Conservation (phyloP, 805 yeast genomes). For the Nakazawaea laoshanensis region DNA sequence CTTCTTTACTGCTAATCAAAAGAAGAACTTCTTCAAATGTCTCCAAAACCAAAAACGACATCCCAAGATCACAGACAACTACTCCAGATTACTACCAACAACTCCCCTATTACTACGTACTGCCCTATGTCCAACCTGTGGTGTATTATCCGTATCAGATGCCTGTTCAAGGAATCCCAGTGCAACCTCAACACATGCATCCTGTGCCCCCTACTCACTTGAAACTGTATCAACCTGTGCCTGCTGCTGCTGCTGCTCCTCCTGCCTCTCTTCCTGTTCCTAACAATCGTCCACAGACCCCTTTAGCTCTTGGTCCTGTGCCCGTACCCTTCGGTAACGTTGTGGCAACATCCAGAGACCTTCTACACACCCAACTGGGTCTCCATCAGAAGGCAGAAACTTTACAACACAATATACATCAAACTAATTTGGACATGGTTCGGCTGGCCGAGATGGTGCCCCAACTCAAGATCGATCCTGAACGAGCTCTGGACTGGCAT, state of each 20-base stretch:
- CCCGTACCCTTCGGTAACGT: slow-evolving; percentile 6
- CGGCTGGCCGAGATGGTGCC: slow-evolving; percentile 3
- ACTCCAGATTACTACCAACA: not conserved
- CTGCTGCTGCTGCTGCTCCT: not conserved
- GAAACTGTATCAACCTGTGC: slow-evolving; percentile 1
- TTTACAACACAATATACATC: slow-evolving; percentile 1
- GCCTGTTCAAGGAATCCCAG: not conserved
- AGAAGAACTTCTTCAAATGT: slow-evolving; percentile 34
- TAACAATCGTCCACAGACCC: no score
- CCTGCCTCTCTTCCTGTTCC: not conserved
- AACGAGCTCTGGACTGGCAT: not conserved
- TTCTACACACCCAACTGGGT: slow-evolving; percentile 10
- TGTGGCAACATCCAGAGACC: slow-evolving; percentile 1
- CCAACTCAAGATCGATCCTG: not conserved
- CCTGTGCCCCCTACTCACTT: not conserved
- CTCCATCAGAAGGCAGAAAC: slow-evolving; percentile 14
- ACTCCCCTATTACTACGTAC: not conserved
- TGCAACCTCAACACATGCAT: not conserved
- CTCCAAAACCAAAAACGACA: slow-evolving; percentile 8
- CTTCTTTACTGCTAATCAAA: slow-evolving; percentile 34
- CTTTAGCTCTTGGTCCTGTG: no score
- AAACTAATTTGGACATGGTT: slow-evolving; percentile 2
- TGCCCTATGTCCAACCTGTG: not conserved
- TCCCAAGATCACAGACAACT: slow-evolving; percentile 2
- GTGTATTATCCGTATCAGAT: not conserved